phyloP scores from a whole-genome alignment of 345 rosid species.

The Citrus australasica region DNA sequence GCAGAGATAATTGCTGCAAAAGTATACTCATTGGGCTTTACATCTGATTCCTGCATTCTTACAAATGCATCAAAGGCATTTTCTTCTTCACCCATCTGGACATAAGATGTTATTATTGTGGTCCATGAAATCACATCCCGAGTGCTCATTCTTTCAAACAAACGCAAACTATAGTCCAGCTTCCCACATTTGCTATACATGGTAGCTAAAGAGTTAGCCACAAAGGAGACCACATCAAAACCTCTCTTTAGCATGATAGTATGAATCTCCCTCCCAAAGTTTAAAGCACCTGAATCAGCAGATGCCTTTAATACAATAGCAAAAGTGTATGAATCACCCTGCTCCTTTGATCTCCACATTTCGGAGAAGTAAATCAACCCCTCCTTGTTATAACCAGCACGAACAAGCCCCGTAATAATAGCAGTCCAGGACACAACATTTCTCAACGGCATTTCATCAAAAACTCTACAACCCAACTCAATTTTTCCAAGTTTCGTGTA shows the following conservation, averaged over 20 bases:
- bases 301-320: slow-evolving; percentile 77
- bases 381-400: slow-evolving; percentile 44
- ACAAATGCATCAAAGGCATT: slow-evolving; percentile 55
- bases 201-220: slow-evolving; percentile 64
- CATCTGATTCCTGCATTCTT: slow-evolving; percentile 50
- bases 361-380: slow-evolving; percentile 59
- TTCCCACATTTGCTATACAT: slow-evolving; percentile 84
- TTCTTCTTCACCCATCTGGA: slow-evolving; percentile 55
- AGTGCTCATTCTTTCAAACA: slow-evolving; percentile 58
- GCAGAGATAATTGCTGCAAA: slow-evolving; percentile 64
- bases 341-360: slow-evolving; percentile 53
- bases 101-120: slow-evolving; percentile 45
- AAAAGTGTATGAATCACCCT: slow-evolving; percentile 50
- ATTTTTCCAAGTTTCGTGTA: slow-evolving; percentile 51
- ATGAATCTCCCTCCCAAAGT: slow-evolving; percentile 74
- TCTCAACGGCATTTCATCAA: slow-evolving; percentile 57
- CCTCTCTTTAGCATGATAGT: slow-evolving; percentile 55
- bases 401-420: slow-evolving; percentile 72
- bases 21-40: slow-evolving; percentile 65
- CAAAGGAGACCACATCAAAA: slow-evolving; percentile 44
- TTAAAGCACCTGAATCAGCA: slow-evolving; percentile 58
- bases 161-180: slow-evolving; percentile 44
- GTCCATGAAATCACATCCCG: slow-evolving; percentile 91
- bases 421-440: slow-evolving; percentile 88
- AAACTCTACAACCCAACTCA: slow-evolving; percentile 52